Percentiles rank a stretch among this genome's conserved stretches.
phyloP scores from a whole-genome alignment of 192 early-diverging fungal species.

The Mortierella alpina region DNA sequence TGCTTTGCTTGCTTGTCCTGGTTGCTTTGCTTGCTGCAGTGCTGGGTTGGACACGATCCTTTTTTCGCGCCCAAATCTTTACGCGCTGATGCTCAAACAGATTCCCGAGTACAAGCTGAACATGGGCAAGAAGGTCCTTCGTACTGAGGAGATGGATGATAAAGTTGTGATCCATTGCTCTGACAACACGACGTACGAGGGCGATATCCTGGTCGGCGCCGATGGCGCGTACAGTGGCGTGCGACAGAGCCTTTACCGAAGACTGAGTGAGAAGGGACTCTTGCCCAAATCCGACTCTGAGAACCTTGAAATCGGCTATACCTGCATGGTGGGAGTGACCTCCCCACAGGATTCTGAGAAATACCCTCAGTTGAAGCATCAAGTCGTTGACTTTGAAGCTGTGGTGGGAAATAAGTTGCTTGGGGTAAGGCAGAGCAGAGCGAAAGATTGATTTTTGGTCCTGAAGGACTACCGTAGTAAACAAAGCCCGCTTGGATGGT shows the following conservation, averaged over 20 bases:
- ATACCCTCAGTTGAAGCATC: slow-evolving; percentile 23
- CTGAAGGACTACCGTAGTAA: background rate
- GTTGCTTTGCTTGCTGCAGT: background rate
- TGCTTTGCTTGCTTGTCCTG: too few relatives aligned
- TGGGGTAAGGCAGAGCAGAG: slow-evolving; percentile 5
- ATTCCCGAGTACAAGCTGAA: slow-evolving; percentile 22
- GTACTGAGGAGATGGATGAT: slow-evolving; percentile 13
- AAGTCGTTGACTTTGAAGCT: slow-evolving; percentile 7
- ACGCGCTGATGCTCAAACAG: slow-evolving; percentile 18
- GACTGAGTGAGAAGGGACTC: background rate
- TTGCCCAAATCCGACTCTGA: slow-evolving; percentile 21
- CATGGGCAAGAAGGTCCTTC: slow-evolving; percentile 16
- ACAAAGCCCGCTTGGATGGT: background rate
- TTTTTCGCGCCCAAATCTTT: slow-evolving; percentile 21
- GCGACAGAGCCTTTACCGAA: slow-evolving; percentile 28
- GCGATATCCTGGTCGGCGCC: slow-evolving; percentile 36
- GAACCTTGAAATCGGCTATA: slow-evolving; percentile 17
- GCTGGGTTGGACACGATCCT: slow-evolving; percentile 28
- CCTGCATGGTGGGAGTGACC: slow-evolving; percentile 28
- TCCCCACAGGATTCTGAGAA: slow-evolving; percentile 19
- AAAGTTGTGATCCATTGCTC: slow-evolving; percentile 24
- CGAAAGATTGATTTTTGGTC: background rate
- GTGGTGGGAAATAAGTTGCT: slow-evolving; percentile 2
- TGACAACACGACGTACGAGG: slow-evolving; percentile 19
- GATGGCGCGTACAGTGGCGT: slow-evolving; percentile 34